A percentile compares a stretch with the other conserved stretches of the same genome.
These are phyloP conservation scores for Amanita pallidorosea DNA, from an alignment of 768 basidiomycete species.

Conservation along the genomic window DNA sequence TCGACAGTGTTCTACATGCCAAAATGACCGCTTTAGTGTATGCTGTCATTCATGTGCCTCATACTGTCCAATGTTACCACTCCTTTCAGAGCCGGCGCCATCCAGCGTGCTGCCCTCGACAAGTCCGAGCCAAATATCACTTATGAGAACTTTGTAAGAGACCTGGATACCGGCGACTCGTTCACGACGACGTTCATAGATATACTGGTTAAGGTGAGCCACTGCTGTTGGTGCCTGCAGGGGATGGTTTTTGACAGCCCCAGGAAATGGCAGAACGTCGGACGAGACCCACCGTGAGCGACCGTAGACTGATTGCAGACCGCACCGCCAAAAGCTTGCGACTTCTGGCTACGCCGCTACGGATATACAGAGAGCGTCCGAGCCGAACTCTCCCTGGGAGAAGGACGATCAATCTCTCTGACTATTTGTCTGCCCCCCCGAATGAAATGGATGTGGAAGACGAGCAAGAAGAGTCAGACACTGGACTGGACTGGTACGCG, in stretches of 20 bases:
- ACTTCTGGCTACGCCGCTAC: slow-evolving; percentile 39
- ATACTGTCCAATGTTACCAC: neutral
- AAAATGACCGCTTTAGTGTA: slow-evolving; percentile 78
- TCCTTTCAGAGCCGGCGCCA: slow-evolving; percentile 50
- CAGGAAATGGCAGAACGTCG: slow-evolving; percentile 75
- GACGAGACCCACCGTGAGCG: slow-evolving; percentile 36
- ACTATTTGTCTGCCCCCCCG: slow-evolving; percentile 41
- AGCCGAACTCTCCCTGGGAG: slow-evolving; percentile 26
- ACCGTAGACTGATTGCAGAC: slow-evolving; percentile 56
- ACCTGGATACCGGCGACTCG: slow-evolving; percentile 69
- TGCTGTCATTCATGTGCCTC: slow-evolving; percentile 16
- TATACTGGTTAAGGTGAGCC: slow-evolving; percentile 64
- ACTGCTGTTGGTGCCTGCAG: neutral
- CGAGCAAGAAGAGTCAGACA: slow-evolving; percentile 54
- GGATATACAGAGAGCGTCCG: slow-evolving; percentile 37
- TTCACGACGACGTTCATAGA: slow-evolving; percentile 72
- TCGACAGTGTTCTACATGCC: slow-evolving; percentile 60
- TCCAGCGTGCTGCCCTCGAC: slow-evolving; percentile 59
- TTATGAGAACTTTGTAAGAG: slow-evolving; percentile 68
- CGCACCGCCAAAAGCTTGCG: slow-evolving; percentile 56
- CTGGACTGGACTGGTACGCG: slow-evolving; percentile 27
- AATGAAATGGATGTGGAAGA: slow-evolving; percentile 53
- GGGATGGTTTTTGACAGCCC: neutral
- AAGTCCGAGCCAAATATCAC: slow-evolving; percentile 52
- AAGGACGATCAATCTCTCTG: slow-evolving; percentile 32